Base-by-base conservation (phyloP, 2,329 filamentous ascomycete genomes). In the Coccinonectria pachysandricola region DNA sequence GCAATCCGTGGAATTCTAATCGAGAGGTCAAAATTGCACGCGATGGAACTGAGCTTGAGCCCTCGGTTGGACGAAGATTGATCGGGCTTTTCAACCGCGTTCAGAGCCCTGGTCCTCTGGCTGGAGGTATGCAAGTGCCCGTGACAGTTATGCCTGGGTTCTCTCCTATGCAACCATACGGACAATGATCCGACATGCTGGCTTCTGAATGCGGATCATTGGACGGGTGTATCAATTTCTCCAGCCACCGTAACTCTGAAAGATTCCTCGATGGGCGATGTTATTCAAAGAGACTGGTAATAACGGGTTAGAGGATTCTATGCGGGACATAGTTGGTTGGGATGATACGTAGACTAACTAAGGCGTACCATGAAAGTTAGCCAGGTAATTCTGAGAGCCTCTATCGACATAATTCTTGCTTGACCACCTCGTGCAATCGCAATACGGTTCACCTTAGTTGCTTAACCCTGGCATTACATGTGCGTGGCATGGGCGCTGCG, bases 1-100 rank as follows among this genome's bases (percentile, higher is more conserved):
- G 87, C 17, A 96, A 96, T 49, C 81, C 85, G 0, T 94, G 86
- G 84, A 96, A 96, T 52, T 81, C 84, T 4, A 94, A 95, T 47
- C 67, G 88, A 27, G 88, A 96, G 49, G 83, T 96, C 36, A 96
- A 96, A 56, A 94, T 96, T 48, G 88, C 88, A 13, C 71, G 88
- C 44, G 88, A 96, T 45, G 88, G 88, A 2, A 96, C 88, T 0
- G 88, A 96, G 53, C 62, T 96, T 27, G 88, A 96, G 54, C 82
- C 87, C 15, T 71, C 65, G 15, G 71, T 93, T 21, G 88, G 87
- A 5, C 73, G 75, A 43, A 74, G 74, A 43, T 60, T 96, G 28
- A 65, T 92, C 36, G 75, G 76, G 22, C 68, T 95, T 45, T 95
- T 96, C 53, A 79, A 83, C 42, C 60, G 67, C 10, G 50, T 53